Base-by-base conservation (phyloP, 257 asterid species). In the Nyctanthes arbortristis region DNA sequence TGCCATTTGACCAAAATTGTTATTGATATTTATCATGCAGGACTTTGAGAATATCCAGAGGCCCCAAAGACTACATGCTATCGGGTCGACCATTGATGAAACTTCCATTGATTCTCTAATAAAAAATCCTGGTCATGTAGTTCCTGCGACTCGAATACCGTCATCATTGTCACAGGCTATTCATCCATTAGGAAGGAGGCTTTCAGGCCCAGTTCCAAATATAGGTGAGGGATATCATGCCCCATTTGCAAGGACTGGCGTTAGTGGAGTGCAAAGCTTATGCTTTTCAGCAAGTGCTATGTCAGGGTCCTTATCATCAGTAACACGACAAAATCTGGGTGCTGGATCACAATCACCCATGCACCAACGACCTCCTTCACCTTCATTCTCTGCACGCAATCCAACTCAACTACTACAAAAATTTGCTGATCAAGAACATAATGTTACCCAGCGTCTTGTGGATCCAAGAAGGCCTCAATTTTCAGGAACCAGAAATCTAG, bases 71-170 rank as follows among this genome's bases (percentile, higher is more conserved):
- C 30, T 68, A 1, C 82, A 63, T 67, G 87, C 58, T 55, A 47
- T 65, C 56, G 88, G 76, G 70, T 24, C 85, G 37, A 80, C 78
- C 75, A 77, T 54, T 68, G 86, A 67, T 77, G 90, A 88, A 72
- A 78, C 78, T 68, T 87, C 92, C 29, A 74, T 64, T 71, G 92
- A 84, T 78, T 84, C 90, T 63, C 70, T 80, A 43, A 81, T 87
- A 24, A 75, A 79, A 70, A 91, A 81, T 55, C 69, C 67, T 62
- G 77, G 80, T 63, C 88, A 71, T 68, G 67, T 71, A 33, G 73
- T 75, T 75, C 69, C 84, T 47, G 83, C 83, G 61, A 66, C 76
- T 76, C 86, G 59, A 72, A 59, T 68, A 54, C 73, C 77, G 63
- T 77, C 84, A 28, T 29, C 69, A 20, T 80, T 87, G 94, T 74